Evolutionary conservation across 2,329 filamentous ascomycete species (phyloP), one percentile per base, ranked within the genome.

Genomic region (Orbilia brochopaga): DNA sequence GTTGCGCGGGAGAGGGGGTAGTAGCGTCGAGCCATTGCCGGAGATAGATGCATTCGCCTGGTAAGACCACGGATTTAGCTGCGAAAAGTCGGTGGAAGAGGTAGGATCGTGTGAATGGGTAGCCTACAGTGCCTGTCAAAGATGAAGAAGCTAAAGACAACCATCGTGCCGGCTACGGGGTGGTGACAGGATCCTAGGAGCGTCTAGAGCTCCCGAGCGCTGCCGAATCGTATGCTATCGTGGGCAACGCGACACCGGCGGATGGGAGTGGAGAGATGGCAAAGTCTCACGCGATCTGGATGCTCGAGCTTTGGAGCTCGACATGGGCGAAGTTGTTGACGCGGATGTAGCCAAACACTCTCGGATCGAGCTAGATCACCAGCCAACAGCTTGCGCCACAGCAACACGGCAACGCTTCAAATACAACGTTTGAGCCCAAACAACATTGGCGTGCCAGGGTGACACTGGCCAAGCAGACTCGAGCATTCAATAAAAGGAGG

Each of bases 31-130:
- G 76, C 93, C 93, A 99, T 79, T 88, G 87, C 77, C 90, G 90
- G 79, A 88, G 89, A 86, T 97, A 99, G 81, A 99, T 92, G 83
- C 94, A 99, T 82, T 97, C 93, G 79, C 94, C 93, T 97, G 80
- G 30, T 24, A 19, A 44, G 63, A 30, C 52, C 15, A 24, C 19
- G 42, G 4, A 27, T 35, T 63, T 32, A 56, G 23, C 27, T 42
- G 13, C 11, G 11, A 46, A 21, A 35, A 17, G 15, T 37, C n/a
- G 17, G 51, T n/a, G 46, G 35, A n/a, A 35, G 17, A 46, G 52
- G 37, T 42, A 17, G 50, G 17, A 30, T 3, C 15, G 19, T 24
- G 15, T 17, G 2, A n/a, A 52, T 19, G 27, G 27, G 40, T 4
- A 54, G 78, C 86, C 79, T 85, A 97, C 94, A 96, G 81, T 99